Conservation (phyloP, 768 basidiomycete genomes). For the Boletus reticuloceps region DNA sequence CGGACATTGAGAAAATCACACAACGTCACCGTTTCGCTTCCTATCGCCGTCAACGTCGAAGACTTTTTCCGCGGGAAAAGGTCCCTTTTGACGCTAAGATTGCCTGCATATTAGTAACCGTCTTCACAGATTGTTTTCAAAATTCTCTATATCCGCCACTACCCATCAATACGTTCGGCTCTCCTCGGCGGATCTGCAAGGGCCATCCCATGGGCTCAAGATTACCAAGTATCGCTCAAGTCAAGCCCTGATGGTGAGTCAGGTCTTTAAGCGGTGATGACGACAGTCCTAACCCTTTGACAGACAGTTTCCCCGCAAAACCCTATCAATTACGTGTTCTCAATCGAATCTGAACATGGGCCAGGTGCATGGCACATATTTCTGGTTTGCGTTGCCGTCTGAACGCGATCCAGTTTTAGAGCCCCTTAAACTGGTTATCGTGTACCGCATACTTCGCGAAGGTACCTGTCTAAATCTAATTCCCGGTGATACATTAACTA, state of each 20-base stretch:
- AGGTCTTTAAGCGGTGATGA: background rate
- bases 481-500: conserved; percentile 3
- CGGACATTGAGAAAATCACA: conserved; percentile 56
- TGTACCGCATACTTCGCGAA: conserved; percentile 79
- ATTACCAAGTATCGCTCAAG: conserved; percentile 49
- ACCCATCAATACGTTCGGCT: conserved; percentile 80
- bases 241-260: conserved; percentile 49
- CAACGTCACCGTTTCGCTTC: conserved; percentile 65
- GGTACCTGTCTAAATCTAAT: conserved; percentile 42
- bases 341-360: conserved; percentile 61
- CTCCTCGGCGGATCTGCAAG: conserved; percentile 52
- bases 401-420: conserved; percentile 50
- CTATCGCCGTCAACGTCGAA: conserved; percentile 90
- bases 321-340: conserved; percentile 79
- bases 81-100: conserved; percentile 36
- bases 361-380: conserved; percentile 43
- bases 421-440: conserved; percentile 59
- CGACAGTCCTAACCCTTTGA: background rate
- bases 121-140: conserved; percentile 72
- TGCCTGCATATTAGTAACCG: background rate
- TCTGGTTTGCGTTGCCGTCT: conserved; percentile 6
- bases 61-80: conserved; percentile 90
- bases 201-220: conserved; percentile 44
- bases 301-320: conserved; percentile 77
- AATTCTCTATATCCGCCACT: conserved; percentile 85